These are phyloP conservation scores for Globisporangium emineosum DNA, from an alignment of 352 stramenopile species.

Conservation along the genomic window DNA sequence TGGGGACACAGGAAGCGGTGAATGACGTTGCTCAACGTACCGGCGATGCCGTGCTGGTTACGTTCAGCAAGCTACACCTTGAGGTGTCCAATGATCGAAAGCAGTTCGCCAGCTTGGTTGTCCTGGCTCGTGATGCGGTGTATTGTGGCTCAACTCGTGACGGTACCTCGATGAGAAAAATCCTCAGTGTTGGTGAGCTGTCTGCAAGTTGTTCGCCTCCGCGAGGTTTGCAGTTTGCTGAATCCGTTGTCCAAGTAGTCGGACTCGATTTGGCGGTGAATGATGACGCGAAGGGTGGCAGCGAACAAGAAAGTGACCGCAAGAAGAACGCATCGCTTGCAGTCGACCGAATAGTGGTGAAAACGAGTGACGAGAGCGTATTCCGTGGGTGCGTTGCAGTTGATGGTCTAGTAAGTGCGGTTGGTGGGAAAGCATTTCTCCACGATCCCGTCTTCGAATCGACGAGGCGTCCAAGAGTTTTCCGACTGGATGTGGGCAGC, in stretches of 20 bases:
- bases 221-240: background rate
- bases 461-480: conserved; percentile 9
- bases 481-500: conserved; percentile 33
- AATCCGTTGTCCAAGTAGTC: conserved; percentile 10
- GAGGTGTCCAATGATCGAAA: conserved; percentile 12
- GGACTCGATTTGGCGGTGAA: conserved; percentile 2
- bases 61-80: conserved; percentile 29
- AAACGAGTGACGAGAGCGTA: conserved; percentile 3
- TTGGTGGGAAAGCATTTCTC: background rate
- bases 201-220: conserved; percentile 7
- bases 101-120: background rate
- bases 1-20: background rate
- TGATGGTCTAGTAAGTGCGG: conserved; percentile 1
- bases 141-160: conserved; percentile 5
- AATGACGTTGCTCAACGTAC: background rate
- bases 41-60: conserved; percentile 26
- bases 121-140: conserved; percentile 13
- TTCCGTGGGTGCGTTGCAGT: conserved; percentile 1
- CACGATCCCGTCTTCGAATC: background rate
- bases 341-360: conserved; percentile 1
- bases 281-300: background rate
- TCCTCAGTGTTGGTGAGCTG: conserved; percentile 7
- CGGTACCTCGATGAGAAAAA: background rate
- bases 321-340: background rate
- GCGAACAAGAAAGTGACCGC: background rate